phyloP scores from a whole-genome alignment of 176 grass and related monocot species.

The Hsuehochloa calcarea region DNA sequence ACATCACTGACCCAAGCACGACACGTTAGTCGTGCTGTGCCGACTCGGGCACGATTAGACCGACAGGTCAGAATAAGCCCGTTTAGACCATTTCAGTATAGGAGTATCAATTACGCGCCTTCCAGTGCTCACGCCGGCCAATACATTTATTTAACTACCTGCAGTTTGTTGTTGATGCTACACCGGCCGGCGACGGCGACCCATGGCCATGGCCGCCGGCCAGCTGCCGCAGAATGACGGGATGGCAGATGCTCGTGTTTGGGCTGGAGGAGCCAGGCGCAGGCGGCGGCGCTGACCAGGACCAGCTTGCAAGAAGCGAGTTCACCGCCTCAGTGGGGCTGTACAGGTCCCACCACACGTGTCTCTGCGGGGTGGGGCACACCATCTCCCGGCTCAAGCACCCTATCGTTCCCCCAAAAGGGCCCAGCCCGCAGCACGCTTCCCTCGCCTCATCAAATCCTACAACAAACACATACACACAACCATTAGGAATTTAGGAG shows the following conservation, averaged over 20 bases:
- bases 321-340: conserved; percentile 25
- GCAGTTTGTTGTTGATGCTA: no score
- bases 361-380: conserved; percentile 29
- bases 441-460: conserved; percentile 47
- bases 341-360: conserved; percentile 59
- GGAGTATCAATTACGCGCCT: no score
- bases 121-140: no score
- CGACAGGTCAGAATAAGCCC: no score
- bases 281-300: conserved; percentile 8
- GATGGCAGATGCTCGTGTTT: background rate
- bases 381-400: conserved; percentile 45
- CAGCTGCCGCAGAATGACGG: conserved; percentile 7
- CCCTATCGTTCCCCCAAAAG: conserved; percentile 18
- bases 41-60: no score
- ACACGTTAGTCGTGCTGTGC: no score
- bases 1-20: no score
- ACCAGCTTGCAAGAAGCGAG: conserved; percentile 31
- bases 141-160: no score
- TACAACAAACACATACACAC: background rate
- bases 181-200: no score
- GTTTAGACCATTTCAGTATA: no score
- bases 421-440: conserved; percentile 46
- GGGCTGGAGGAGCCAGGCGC: background rate
- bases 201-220: background rate
- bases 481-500: no score